Evolutionary conservation across 2,329 filamentous ascomycete species (phyloP).

Genomic region (Cadophora luteo-olivacea): DNA sequence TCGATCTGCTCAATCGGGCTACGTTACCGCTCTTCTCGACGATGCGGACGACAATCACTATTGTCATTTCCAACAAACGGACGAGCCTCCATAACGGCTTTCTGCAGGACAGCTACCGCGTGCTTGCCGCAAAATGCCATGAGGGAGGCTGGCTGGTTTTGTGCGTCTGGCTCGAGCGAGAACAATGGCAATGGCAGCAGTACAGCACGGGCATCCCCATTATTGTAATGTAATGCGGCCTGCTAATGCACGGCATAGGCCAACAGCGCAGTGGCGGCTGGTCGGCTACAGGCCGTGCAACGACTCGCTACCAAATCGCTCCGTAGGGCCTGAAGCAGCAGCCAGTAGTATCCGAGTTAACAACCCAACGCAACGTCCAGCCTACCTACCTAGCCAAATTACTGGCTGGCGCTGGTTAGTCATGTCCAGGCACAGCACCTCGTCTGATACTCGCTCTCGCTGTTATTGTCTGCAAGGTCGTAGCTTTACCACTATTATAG

Average conservation of each 20-base stretch:
- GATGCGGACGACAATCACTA: slow-evolving; percentile 29
- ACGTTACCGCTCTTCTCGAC: slow-evolving; percentile 17
- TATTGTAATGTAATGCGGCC: slow-evolving; percentile 33
- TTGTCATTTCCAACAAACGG: slow-evolving; percentile 35
- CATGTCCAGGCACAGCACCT: slow-evolving; percentile 15
- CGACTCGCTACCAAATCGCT: slow-evolving; percentile 17
- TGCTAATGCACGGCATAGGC: slow-evolving; percentile 35
- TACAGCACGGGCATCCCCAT: slow-evolving; percentile 30
- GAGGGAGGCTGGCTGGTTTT: slow-evolving; percentile 23
- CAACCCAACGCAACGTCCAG: not conserved
- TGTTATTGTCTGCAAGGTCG: not conserved
- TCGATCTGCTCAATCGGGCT: not conserved
- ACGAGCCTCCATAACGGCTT: slow-evolving; percentile 32
- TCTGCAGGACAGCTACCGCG: slow-evolving; percentile 29
- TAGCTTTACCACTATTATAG: not conserved
- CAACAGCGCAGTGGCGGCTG: not conserved
- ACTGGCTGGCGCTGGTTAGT: not conserved
- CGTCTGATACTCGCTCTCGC: slow-evolving; percentile 35
- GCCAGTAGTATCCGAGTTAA: not conserved
- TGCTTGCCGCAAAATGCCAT: slow-evolving; percentile 29
- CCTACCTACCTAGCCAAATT: too few species aligned
- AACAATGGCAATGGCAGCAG: slow-evolving; percentile 39
- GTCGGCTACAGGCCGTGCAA: slow-evolving; percentile 24
- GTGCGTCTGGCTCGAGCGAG: slow-evolving; percentile 18
- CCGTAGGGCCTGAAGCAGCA: not conserved